Percentiles rank a stretch among this genome's conserved stretches.
Evolutionary conservation across 2,329 filamentous ascomycete genomes (phyloP).

Genomic region (Fusarium xylarioides): DNA sequence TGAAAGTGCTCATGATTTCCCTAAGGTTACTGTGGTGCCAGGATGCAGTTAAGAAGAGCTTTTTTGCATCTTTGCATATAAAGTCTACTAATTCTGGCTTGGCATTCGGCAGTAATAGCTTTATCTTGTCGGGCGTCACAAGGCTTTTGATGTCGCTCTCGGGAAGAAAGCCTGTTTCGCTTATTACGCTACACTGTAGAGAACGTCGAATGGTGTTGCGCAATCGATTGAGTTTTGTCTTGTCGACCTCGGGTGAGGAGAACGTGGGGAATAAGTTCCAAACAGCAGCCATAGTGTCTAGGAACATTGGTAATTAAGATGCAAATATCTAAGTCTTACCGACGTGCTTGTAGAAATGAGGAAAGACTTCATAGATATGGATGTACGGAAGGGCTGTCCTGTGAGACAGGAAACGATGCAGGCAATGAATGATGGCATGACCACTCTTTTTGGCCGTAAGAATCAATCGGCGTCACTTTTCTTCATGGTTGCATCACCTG

Average conservation of each 20-base stretch:
- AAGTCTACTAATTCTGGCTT: not conserved
- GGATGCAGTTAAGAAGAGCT: not conserved
- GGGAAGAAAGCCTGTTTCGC: not conserved
- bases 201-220: not conserved
- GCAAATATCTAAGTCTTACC: not conserved
- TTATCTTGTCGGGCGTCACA: not conserved
- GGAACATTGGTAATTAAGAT: not conserved
- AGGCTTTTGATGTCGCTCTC: not conserved
- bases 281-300: not conserved
- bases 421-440: not conserved
- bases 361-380: not conserved
- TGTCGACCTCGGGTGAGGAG: not conserved
- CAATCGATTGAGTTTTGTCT: not conserved
- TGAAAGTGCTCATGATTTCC: not conserved
- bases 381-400: not conserved
- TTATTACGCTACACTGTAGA: not conserved
- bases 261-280: not conserved
- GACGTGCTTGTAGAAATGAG: no score
- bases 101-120: not conserved
- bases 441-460: not conserved
- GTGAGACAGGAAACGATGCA: not conserved
- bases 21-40: not conserved
- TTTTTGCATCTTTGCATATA: not conserved
- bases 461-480: not conserved
- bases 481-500: not conserved